Conservation (phyloP, 2,329 filamentous ascomycete genomes). For the Claviceps maximensis region DNA sequence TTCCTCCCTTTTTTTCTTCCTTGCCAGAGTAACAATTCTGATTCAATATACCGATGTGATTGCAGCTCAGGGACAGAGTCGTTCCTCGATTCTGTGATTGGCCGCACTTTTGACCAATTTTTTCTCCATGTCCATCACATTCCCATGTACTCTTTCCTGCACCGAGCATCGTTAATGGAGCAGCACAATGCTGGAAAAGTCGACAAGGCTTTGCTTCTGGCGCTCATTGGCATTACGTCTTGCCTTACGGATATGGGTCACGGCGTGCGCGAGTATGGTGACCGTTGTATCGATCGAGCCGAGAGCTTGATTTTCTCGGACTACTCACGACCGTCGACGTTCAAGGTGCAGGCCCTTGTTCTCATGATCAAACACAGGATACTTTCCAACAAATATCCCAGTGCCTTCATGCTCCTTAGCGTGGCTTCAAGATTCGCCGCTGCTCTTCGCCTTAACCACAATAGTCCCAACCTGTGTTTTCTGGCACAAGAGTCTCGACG, state of each 20-base stretch:
- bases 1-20: too few relatives aligned
- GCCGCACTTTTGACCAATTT: slow-evolving; percentile 41
- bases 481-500: slow-evolving; percentile 29
- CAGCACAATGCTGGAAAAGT: slow-evolving; percentile 43
- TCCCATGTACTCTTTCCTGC: slow-evolving; percentile 44
- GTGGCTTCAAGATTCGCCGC: slow-evolving; percentile 29
- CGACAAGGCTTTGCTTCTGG: slow-evolving; percentile 39
- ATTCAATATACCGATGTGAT: background rate
- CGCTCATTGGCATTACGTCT: slow-evolving; percentile 42
- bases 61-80: slow-evolving; percentile 25
- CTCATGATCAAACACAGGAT: slow-evolving; percentile 32
- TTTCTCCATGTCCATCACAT: slow-evolving; percentile 47
- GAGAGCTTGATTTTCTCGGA: slow-evolving; percentile 38
- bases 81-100: slow-evolving; percentile 34
- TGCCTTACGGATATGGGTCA: slow-evolving; percentile 41
- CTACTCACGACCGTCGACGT: slow-evolving; percentile 41
- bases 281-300: slow-evolving; percentile 41
- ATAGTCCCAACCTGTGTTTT: slow-evolving; percentile 25
- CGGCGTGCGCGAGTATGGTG: slow-evolving; percentile 37
- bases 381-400: slow-evolving; percentile 28
- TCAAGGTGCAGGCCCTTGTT: slow-evolving; percentile 37
- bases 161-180: slow-evolving; percentile 46
- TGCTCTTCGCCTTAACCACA: slow-evolving; percentile 30
- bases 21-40: background rate
- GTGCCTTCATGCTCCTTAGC: slow-evolving; percentile 31